A percentile compares a stretch with the other conserved stretches of the same genome.
phyloP scores from a whole-genome alignment of 2,329 filamentous ascomycete genomes.

The Boeremia exigua region DNA sequence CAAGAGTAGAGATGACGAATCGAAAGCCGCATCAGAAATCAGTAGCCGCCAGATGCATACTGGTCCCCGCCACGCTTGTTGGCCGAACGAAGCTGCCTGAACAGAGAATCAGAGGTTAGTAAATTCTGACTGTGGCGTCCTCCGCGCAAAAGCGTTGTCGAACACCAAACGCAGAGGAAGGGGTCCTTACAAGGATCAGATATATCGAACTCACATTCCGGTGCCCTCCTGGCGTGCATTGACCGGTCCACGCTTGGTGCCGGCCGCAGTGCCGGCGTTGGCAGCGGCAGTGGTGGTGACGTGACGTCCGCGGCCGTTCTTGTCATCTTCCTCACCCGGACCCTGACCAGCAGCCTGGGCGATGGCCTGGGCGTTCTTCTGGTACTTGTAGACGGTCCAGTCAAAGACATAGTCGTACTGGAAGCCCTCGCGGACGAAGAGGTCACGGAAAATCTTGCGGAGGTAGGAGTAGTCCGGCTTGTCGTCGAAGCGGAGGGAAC shows the following conservation, averaged over 20 bases:
- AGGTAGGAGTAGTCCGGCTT: conserved; percentile 99
- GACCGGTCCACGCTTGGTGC: conserved; percentile 73
- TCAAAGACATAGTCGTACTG: conserved; percentile 99
- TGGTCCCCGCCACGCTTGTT: conserved; percentile 59
- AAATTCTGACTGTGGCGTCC: conserved; percentile 60
- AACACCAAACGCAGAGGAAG: conserved; percentile 85
- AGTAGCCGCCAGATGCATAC: conserved; percentile 56
- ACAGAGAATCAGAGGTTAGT: conserved; percentile 52
- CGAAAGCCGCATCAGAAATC: conserved; percentile 51
- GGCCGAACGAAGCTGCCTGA: conserved; percentile 60
- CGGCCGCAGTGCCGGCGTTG: conserved; percentile 66
- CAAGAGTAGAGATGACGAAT: conserved; percentile 51
- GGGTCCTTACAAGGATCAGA: conserved; percentile 86
- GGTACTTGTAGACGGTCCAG: conserved; percentile 99
- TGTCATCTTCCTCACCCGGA: conserved; percentile 76
- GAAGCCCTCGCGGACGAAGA: conserved; percentile 98
- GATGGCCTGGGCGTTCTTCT: conserved; percentile 97
- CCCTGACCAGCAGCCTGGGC: conserved; percentile 75
- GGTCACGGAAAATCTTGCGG: conserved; percentile 99
- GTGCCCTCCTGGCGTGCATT: conserved; percentile 84
- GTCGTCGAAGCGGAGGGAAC: conserved; percentile 97
- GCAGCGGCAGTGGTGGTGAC: conserved; percentile 68
- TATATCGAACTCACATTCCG: conserved; percentile 91
- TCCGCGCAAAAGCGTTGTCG: conserved; percentile 73
- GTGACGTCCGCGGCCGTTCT: conserved; percentile 65